Evolutionary conservation across 2,329 filamentous ascomycete species (phyloP).

Genomic region (Fusarium xyrophilum): DNA sequence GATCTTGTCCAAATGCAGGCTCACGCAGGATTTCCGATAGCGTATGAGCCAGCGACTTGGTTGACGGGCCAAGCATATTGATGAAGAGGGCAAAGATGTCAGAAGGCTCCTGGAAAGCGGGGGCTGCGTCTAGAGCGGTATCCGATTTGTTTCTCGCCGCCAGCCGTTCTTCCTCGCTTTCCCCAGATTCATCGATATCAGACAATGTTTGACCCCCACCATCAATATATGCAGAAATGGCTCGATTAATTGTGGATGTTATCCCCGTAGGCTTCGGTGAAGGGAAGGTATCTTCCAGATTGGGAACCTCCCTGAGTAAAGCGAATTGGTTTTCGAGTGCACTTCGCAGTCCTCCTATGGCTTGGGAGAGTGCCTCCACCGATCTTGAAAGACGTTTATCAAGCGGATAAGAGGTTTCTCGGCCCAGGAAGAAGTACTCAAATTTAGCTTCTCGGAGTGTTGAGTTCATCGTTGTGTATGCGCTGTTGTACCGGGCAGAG

Average conservation of each 20-base stretch:
- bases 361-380: constrained; percentile 84
- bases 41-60: constrained; percentile 94
- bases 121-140: constrained; percentile 40
- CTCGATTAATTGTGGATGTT: constrained; percentile 41
- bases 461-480: constrained; percentile 74
- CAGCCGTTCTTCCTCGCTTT: constrained; percentile 58
- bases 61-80: constrained; percentile 84
- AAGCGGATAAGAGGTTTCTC: constrained; percentile 77
- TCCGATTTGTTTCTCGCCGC: constrained; percentile 42
- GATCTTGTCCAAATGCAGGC: constrained; percentile 76
- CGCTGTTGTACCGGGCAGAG: constrained; percentile 68
- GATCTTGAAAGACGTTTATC: constrained; percentile 83
- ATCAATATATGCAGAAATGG: constrained; percentile 46
- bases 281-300: constrained; percentile 15
- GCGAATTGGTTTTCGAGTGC: constrained; percentile 89
- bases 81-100: constrained; percentile 96
- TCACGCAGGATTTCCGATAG: constrained; percentile 88
- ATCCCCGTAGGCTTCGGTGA: constrained; percentile 28
- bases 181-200: constrained; percentile 70
- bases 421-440: constrained; percentile 84
- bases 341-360: constrained; percentile 87
- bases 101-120: constrained; percentile 66
- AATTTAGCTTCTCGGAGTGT: constrained; percentile 85
- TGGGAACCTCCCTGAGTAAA: constrained; percentile 70
- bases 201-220: constrained; percentile 59